Base-by-base conservation (phyloP, 2,329 filamentous ascomycete genomes). In the Cladobotryum protrusum region DNA sequence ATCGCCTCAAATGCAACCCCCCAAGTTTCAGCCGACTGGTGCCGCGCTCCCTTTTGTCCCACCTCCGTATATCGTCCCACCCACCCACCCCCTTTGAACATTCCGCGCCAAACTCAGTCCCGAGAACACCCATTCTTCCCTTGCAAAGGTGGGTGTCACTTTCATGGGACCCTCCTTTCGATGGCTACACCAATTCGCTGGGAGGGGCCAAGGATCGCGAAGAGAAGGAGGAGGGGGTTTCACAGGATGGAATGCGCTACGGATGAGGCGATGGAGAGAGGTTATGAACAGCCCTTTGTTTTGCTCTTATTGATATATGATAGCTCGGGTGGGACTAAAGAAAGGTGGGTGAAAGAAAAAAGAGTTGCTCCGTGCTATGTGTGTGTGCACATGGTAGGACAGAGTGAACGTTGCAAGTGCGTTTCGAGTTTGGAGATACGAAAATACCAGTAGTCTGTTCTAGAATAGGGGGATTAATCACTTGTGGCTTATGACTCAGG, bases 381-480 rank as follows among this genome's bases (percentile, higher is more conserved):
- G 20, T 7, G 20, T 29, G 24, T 29, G 43, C 44, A 24, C 8
- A 14, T 19, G 29, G 48, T 50, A 42, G 43, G 43, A 50, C 48
- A 45, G 45, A n/a, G 43, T 34, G 19, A 24, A 36, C 48, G 48
- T 46, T 50, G 48, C 48, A 50, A 46, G 48, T 42, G 35, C 42
- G 48, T 50, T 50, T 50, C 48, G 48, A 45, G 37, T 45, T 46
- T 42, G 19, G 39, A 42, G 19, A 46, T 42, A 50, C 48, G 36
- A 46, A 37, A 34, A n/a, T 6, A 29, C 11, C 18, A 36, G 43
- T 36, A 32, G 43, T 19, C n/a, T 37, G 35, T 14, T n/a, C 35
- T n/a, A 9, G 35, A n/a, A 17, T 37, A n/a, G 8, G 35, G n/a
- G 7, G 35, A 9, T 7, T 7, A 13, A 3, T 9, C 11, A 8